Base-by-base conservation (phyloP, 169 alveolate genomes). In the Eimeria nieschulzi region DNA sequence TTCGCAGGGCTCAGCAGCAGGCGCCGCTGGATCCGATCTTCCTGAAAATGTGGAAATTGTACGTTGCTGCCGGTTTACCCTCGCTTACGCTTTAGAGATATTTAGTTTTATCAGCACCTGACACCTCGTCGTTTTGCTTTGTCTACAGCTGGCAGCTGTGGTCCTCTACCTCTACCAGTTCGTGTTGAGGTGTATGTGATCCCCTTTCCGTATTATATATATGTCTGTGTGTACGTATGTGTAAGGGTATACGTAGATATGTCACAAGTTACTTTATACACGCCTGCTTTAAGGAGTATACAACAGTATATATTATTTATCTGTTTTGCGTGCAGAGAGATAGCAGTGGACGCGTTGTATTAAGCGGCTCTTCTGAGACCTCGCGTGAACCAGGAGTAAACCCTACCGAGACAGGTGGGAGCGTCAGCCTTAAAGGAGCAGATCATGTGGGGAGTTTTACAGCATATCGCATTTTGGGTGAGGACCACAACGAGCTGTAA, bases 401-500 rank as follows among this genome's bases (percentile, higher is more conserved):
- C 1, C 5, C 15, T 19, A 5, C 68, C 15, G 15, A 33, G 46
- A 33, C 46, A 33, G 46, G 46, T 33, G 46, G 46, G 46, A 3
- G 46, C 46, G 3, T 33, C 46, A 59, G 23, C n/a, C 68, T 5
- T 5, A 59, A 59, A 19, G 15, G 9, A 19, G 15, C 23, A 19
- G 23, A 59, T 0, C n/a, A 59, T 19, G 73, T 68, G 7, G 88
- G 88, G 39, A 15, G 39, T 56, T 80, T 80, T 75, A 80, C 88
- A 10, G 88, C 78, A 21, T 80, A 80, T 75, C 13, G 88, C 17
- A 9, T 80, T 68, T 59, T 80, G 15, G 88, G 88, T 12, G 88
- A 80, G 59, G 88, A 80, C 88, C 56, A 33, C 66, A 80, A 80
- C 19, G 55, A 80, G 56, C 59, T 80, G 88, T 80, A 21, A 56